Percentiles rank a stretch among this genome's conserved stretches.
phyloP scores from a whole-genome alignment of 768 basidiomycete genomes.

The Candolleomyces eurysporus region DNA sequence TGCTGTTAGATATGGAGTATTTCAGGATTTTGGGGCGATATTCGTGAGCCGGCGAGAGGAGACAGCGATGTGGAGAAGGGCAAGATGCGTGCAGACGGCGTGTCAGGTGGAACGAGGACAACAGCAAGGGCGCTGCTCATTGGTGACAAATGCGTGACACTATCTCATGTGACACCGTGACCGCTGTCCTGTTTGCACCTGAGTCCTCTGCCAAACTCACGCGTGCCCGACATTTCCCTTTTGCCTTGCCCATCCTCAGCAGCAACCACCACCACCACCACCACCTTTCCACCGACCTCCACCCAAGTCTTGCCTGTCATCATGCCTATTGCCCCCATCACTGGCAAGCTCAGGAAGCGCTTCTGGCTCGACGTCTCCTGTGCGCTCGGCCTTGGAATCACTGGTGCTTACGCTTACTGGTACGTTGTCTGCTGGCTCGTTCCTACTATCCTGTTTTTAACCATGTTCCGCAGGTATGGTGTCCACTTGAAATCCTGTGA shows the following conservation, averaged over 20 bases:
- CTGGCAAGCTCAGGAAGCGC: constrained; percentile 90
- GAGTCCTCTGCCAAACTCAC: constrained; percentile 4
- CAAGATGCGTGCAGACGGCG: constrained; percentile 21
- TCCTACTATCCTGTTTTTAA: constrained; percentile 14
- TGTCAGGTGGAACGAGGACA: constrained; percentile 27
- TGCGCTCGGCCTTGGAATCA: constrained; percentile 73
- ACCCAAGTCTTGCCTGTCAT: constrained; percentile 12
- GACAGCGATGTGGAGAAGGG: constrained; percentile 12
- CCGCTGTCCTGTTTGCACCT: constrained; percentile 20
- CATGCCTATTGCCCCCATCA: constrained; percentile 90
- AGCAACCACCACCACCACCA: constrained; percentile 17
- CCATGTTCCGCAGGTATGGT: constrained; percentile 63
- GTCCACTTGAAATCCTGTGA: constrained; percentile 72
- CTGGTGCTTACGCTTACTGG: constrained; percentile 82
- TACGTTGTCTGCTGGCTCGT: constrained; percentile 36
- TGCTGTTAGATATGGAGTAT: constrained; percentile 17
- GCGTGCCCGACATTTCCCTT: constrained; percentile 40
- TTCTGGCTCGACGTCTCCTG: constrained; percentile 83
- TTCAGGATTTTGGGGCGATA: constrained; percentile 12
- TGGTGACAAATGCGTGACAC: constrained; percentile 2
- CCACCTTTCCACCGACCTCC: constrained; percentile 19
- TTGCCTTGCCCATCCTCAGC: constrained; percentile 26
- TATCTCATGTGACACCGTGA: constrained; percentile 18
- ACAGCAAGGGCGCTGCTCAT: constrained; percentile 13
- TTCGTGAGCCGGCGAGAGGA: constrained; percentile 12